A percentile compares a stretch with the other conserved stretches of the same genome.
These are phyloP conservation scores for Coemansia sp. DNA, from an alignment of 192 early-diverging fungal genomes.

Conservation along the genomic window DNA sequence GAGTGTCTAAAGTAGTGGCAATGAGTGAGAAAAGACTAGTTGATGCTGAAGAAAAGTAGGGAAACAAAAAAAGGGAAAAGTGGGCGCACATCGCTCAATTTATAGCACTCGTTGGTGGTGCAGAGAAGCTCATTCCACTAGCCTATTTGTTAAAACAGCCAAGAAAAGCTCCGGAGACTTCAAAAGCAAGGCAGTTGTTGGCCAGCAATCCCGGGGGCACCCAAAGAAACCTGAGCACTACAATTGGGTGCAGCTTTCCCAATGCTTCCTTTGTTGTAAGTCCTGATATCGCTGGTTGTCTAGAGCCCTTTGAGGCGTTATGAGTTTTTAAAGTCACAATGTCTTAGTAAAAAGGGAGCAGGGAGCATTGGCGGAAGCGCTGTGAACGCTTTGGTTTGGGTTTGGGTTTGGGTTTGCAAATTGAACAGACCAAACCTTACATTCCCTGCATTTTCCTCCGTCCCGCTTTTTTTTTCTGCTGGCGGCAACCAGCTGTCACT, in stretches of 20 bases:
- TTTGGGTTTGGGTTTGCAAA: slow-evolving; percentile 4
- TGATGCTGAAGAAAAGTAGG: background rate
- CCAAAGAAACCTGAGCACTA: background rate
- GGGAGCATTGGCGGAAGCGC: background rate
- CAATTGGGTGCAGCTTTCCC: background rate
- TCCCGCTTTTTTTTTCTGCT: slow-evolving; percentile 37
- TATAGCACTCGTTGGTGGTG: background rate
- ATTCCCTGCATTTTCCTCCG: slow-evolving; percentile 13
- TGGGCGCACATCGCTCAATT: background rate
- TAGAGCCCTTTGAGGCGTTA: background rate
- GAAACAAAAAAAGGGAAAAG: background rate
- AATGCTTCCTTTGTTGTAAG: too few species aligned
- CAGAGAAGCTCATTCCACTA: background rate
- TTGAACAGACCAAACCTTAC: slow-evolving; percentile 24
- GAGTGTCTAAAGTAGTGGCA: too few species aligned
- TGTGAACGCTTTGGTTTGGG: background rate
- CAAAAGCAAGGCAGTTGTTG: background rate
- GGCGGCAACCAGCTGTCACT: slow-evolving; percentile 33
- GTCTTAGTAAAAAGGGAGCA: background rate
- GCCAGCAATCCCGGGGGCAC: background rate
- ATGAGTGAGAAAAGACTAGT: too few species aligned
- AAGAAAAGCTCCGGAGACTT: background rate
- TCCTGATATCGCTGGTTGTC: background rate
- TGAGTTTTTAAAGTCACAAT: background rate
- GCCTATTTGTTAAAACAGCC: too few species aligned